Conservation (phyloP, 2,329 filamentous ascomycete genomes). For the Atkinsonella texensis region DNA sequence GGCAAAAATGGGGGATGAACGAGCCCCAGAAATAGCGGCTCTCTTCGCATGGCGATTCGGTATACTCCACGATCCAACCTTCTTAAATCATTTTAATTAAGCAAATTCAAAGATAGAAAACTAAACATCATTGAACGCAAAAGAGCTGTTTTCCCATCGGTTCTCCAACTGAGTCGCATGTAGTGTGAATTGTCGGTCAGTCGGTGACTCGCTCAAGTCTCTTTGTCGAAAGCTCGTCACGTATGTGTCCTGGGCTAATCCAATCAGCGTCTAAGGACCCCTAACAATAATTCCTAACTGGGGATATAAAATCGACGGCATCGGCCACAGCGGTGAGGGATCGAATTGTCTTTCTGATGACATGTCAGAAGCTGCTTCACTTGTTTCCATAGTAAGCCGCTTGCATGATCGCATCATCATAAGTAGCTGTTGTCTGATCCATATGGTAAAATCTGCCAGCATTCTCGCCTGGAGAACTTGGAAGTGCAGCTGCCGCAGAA, state of each 20-base stretch:
- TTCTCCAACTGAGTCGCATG: neutral
- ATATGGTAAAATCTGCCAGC: constrained; percentile 18
- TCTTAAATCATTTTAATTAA: constrained; percentile 1
- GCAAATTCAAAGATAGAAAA: constrained; percentile 1
- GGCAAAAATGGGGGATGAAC: constrained; percentile 10
- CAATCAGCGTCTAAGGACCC: no score
- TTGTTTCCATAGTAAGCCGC: constrained; percentile 19
- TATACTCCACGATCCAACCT: constrained; percentile 30
- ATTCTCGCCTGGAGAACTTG: constrained; percentile 1
- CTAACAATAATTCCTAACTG: no score
- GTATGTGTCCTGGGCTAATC: no score
- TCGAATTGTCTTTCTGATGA: neutral
- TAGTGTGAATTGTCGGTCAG: neutral
- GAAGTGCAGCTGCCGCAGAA: constrained; percentile 8
- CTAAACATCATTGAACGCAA: constrained; percentile 2
- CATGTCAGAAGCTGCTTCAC: constrained; percentile 7
- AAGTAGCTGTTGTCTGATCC: constrained; percentile 22
- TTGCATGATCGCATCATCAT: constrained; percentile 24
- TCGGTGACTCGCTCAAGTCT: no score
- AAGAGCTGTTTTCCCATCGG: neutral
- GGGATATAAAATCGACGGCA: no score
- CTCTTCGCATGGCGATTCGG: constrained; percentile 23
- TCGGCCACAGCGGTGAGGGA: neutral
- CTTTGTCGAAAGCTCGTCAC: no score
- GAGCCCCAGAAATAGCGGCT: constrained; percentile 14